Base-by-base conservation (phyloP, 495 filamentous ascomycete species). In the Hyphodiscus hymeniophilus region DNA sequence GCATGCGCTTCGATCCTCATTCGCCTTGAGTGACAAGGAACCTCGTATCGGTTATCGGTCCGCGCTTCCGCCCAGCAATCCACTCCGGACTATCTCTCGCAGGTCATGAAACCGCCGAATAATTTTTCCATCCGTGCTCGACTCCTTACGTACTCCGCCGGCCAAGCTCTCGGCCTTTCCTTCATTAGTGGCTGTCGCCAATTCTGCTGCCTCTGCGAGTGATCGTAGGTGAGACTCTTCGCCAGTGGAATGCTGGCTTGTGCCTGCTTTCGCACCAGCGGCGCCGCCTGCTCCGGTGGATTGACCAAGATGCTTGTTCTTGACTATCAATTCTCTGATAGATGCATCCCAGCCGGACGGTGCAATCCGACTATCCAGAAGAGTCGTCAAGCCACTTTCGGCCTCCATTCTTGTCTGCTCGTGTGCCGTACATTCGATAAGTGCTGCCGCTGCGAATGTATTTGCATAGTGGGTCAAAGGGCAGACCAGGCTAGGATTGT, bases 381-480 rank as follows among this genome's bases (percentile, higher is more conserved):
- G 38, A 7, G 22, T 15, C 41, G 60, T 52, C 50, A 69, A 54
- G 48, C 56, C 48, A 48, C 51, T 50, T 47, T 63, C 60, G 26
- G 66, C 61, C 13, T 60, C 60, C 3, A 60, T 54, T 41, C 48
- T 57, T 17, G 58, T 66, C 30, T 55, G 57, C 20, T 60, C 40
- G 24, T 60, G 41, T 31, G 76, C 81, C 1, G 66, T 68, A 6
- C 88, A 73, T 56, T 88, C 80, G 21, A 81, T 62, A 7, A 94
- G 73, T 21, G 79, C 81, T 56, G 89, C 65, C 1, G 80, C 67
- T 7, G 76, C 73, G n/a, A 94, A 67, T n/a, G 72, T 72, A 23
- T 77, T 66, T 48, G 83, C 85, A 60, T 92, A 83, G 48, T 89
- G 73, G 42, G 84, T 86, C 42, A 94, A 70, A 0, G 87, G 85